Evolutionary conservation across 352 stramenopile genomes (phyloP).

Genomic region (Phytophthora nicotianae): DNA sequence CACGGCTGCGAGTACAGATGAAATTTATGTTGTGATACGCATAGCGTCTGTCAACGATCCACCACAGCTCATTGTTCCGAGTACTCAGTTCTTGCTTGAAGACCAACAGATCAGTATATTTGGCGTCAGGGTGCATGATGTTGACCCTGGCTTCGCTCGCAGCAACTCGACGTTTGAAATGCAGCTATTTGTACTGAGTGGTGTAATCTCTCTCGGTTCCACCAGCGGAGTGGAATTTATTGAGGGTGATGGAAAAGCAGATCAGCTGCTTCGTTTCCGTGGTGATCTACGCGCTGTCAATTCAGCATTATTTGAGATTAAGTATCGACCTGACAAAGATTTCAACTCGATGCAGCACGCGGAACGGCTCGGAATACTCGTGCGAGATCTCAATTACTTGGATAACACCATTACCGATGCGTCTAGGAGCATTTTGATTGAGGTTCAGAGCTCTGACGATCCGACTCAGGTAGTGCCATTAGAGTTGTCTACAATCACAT

Average conservation of each 20-base stretch:
- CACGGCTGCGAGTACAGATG: conserved; percentile 38
- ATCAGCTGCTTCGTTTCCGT: conserved; percentile 65
- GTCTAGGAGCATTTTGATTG: conserved; percentile 45
- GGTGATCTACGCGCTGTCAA: conserved; percentile 66
- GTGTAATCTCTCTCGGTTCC: conserved; percentile 48
- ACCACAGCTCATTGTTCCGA: conserved; percentile 58
- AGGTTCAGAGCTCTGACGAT: conserved; percentile 56
- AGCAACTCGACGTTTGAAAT: conserved; percentile 61
- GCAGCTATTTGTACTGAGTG: conserved; percentile 60
- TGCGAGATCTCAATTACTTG: conserved; percentile 63
- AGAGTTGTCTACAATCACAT: conserved; percentile 37
- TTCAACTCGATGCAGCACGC: conserved; percentile 74
- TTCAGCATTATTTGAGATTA: conserved; percentile 71
- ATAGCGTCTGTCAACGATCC: conserved; percentile 70
- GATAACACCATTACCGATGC: conserved; percentile 55
- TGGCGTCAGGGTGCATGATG: conserved; percentile 64
- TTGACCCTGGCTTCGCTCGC: conserved; percentile 41
- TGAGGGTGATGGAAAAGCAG: conserved; percentile 52
- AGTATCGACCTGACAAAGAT: conserved; percentile 69
- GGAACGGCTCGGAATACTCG: conserved; percentile 60
- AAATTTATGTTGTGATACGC: conserved; percentile 39
- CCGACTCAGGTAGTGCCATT: conserved; percentile 40
- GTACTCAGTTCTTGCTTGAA: conserved; percentile 56
- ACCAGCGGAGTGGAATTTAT: conserved; percentile 37
- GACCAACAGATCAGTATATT: conserved; percentile 71